These are phyloP conservation scores for Rosa multiflora DNA, from an alignment of 306 rosid genomes.

Conservation along the genomic window DNA sequence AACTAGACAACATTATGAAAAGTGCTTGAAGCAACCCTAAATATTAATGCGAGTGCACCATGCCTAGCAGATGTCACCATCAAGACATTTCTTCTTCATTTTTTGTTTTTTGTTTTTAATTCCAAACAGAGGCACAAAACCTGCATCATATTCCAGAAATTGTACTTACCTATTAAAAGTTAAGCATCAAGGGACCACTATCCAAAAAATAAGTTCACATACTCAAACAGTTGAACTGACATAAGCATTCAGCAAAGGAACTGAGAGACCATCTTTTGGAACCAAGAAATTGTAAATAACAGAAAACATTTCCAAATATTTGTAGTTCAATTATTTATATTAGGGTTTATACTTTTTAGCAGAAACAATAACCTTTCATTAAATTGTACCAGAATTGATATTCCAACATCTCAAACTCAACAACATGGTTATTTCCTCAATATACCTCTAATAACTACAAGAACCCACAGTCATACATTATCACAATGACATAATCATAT, in stretches of 20 bases:
- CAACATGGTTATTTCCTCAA: background rate
- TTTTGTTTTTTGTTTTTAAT: too few species aligned
- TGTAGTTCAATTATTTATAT: background rate
- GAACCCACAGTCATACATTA: background rate
- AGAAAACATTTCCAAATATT: background rate
- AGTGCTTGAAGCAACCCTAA: slow-evolving; percentile 4
- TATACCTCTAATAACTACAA: background rate
- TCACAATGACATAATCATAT: background rate
- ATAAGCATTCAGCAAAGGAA: too few species aligned
- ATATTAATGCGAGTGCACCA: too few species aligned
- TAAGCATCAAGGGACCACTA: too few species aligned
- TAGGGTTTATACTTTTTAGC: background rate
- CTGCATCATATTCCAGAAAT: background rate
- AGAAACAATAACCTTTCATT: background rate
- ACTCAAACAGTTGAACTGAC: background rate
- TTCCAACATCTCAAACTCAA: background rate
- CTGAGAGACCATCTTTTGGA: too few species aligned
- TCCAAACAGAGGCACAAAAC: background rate
- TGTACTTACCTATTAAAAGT: background rate
- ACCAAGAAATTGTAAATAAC: background rate
- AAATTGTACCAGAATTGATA: background rate
- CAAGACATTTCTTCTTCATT: too few species aligned
- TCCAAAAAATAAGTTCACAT: background rate
- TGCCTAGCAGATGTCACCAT: background rate
- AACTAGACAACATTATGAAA: slow-evolving; percentile 4